These are phyloP conservation scores for Trypanosoma lewisi DNA, from an alignment of 208 protist species.

Conservation along the genomic window DNA sequence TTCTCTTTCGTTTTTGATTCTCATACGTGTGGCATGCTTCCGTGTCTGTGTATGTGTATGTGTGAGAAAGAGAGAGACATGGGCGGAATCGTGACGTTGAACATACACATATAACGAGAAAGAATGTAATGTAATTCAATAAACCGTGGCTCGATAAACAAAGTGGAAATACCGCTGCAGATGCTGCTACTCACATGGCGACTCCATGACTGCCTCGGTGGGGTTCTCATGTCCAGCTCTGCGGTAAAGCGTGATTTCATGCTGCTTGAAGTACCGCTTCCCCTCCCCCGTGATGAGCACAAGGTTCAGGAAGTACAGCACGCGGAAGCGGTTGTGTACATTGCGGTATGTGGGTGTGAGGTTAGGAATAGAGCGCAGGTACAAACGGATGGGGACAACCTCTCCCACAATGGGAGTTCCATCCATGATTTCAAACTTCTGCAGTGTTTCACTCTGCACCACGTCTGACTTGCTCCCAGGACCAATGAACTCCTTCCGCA, in stretches of 20 bases:
- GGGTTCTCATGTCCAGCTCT: conserved; percentile 53
- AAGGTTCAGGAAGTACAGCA: conserved; percentile 87
- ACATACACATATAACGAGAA: no score
- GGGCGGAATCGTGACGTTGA: no score
- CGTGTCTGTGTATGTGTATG: not conserved
- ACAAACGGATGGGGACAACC: conserved; percentile 89
- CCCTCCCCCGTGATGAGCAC: conserved; percentile 74
- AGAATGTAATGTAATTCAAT: no score
- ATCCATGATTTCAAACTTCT: conserved; percentile 92
- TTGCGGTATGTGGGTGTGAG: conserved; percentile 81
- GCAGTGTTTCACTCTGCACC: conserved; percentile 74
- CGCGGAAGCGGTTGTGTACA: conserved; percentile 64
- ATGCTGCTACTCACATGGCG: conserved; percentile 2
- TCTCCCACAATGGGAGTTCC: conserved; percentile 87
- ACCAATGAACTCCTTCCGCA: conserved; percentile 70
- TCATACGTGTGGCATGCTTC: not conserved
- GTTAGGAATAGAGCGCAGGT: conserved; percentile 67
- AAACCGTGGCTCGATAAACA: not conserved
- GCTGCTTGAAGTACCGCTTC: conserved; percentile 89
- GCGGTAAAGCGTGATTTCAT: conserved; percentile 85
- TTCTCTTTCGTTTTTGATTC: conserved; percentile 4
- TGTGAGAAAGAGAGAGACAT: not conserved
- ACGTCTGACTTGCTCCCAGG: conserved; percentile 29
- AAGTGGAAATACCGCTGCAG: not conserved
- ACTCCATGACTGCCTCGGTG: conserved; percentile 6